These are phyloP conservation scores for Phytophthora cryptogea DNA, from an alignment of 352 stramenopile genomes.

Conservation along the genomic window DNA sequence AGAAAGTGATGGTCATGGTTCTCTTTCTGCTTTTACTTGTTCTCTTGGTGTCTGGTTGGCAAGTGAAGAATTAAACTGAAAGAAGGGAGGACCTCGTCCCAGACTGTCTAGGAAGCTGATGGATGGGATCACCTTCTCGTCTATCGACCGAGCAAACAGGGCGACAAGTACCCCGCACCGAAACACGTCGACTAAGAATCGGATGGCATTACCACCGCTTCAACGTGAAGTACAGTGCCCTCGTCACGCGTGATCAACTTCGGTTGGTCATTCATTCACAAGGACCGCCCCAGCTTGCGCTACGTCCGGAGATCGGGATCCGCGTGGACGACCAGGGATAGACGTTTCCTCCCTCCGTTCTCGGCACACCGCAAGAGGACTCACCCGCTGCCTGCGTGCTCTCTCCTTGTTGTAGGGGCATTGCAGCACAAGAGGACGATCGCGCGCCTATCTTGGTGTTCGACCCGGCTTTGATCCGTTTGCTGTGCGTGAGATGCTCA, in stretches of 20 bases:
- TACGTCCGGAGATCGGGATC: conserved; percentile 6
- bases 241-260: too few species aligned
- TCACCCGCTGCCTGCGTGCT: conserved; percentile 12
- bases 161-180: neutral
- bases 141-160: neutral
- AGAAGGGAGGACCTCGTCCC: neutral
- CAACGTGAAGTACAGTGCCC: neutral
- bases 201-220: conserved; percentile 2
- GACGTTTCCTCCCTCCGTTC: conserved; percentile 7
- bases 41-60: neutral
- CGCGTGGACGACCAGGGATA: neutral
- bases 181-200: neutral
- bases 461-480: conserved; percentile 19
- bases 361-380: neutral
- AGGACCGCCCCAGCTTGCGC: conserved; percentile 1
- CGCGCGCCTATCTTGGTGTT: conserved; percentile 21
- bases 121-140: neutral
- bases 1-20: neutral
- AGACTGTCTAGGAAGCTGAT: neutral
- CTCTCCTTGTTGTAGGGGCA: conserved; percentile 17
- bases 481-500: neutral
- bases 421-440: conserved; percentile 23
- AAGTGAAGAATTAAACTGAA: neutral
- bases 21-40: neutral
- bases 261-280: neutral